Evolutionary conservation across 2,329 filamentous ascomycete genomes (phyloP), one percentile per base, ranked within the genome.

Genomic region (Penicillium sp.): DNA sequence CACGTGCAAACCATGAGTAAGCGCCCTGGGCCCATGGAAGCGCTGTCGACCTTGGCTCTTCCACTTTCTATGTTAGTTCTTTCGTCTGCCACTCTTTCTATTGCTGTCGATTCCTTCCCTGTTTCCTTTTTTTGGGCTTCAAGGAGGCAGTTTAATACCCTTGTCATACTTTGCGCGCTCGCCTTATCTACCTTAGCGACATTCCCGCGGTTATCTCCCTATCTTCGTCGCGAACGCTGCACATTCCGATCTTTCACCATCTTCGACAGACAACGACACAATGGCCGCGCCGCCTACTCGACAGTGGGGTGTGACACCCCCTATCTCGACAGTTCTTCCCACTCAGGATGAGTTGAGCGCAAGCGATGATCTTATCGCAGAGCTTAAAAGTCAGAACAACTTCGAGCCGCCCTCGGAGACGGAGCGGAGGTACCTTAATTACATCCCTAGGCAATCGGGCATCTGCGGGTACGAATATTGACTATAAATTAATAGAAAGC

Each of bases 331-430:
- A 12, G 79, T 81, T 21, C 79, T 91, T 23, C 94, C 94, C 4
- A 94, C 88, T 1, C 82, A 87, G 50, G 77, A 82, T 34, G 93
- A 99, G 71, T 83, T 87, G 51, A 81, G 86, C 59, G 83, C 88
- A 46, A 95, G 90, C 64, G 86, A 90, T 61, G 80, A 86, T 51
- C 82, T 99, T 42, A 82, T 96, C 51, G 85, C 89, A 51, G 92
- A 96, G 74, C 77, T 99, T 56, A 90, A 90, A 70, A 81, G 81
- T 38, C 89, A 96, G 74, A 93, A 95, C 74, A 96, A 94, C 47
- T 99, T 96, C 65, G 94, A 97, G 74, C 85, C 84, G 47, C 82
- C 85, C 13, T 81, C 89, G 41, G 94, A 95, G 69, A 95, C 90
- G 3, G 82, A 90, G 57, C 90, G 89, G 71, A 87, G 92, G 89